phyloP scores from a whole-genome alignment of 73 alveolate species.

The Paramecium pentaurelia region DNA sequence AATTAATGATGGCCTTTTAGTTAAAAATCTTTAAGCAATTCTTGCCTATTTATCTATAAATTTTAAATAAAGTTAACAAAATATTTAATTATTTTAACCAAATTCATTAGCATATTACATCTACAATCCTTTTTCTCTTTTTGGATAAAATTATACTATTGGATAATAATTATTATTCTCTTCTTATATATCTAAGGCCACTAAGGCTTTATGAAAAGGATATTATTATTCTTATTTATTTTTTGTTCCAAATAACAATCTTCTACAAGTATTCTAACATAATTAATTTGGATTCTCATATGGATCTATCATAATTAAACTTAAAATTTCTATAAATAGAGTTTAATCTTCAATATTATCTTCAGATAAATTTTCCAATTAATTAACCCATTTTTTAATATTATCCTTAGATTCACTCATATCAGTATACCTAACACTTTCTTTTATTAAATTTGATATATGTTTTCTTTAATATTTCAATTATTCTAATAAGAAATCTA shows the following conservation, averaged over 20 bases:
- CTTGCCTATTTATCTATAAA: not conserved
- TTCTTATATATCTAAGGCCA: not conserved
- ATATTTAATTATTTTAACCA: not conserved
- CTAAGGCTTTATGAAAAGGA: not conserved
- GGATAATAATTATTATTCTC: not conserved
- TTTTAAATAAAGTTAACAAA: not conserved
- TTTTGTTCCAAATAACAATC: not conserved
- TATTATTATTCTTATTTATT: not conserved
- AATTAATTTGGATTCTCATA: constrained; percentile 6
- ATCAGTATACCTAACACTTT: constrained; percentile 31
- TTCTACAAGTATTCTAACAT: constrained; percentile 19
- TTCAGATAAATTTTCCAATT: not conserved
- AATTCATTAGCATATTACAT: not conserved
- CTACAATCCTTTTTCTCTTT: not conserved
- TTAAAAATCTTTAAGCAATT: not conserved
- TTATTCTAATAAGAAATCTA: not conserved
- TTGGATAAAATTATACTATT: not conserved
- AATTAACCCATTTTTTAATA: not conserved
- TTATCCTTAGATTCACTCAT: not conserved
- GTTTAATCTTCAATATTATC: constrained; percentile 42
- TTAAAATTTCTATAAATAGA: not conserved
- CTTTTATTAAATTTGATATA: not conserved
- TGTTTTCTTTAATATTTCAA: constrained; percentile 27
- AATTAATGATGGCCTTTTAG: not conserved
- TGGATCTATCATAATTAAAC: constrained; percentile 42